Evolutionary conservation across 768 basidiomycete species (phyloP).

Genomic region (Naganishia antarctica): DNA sequence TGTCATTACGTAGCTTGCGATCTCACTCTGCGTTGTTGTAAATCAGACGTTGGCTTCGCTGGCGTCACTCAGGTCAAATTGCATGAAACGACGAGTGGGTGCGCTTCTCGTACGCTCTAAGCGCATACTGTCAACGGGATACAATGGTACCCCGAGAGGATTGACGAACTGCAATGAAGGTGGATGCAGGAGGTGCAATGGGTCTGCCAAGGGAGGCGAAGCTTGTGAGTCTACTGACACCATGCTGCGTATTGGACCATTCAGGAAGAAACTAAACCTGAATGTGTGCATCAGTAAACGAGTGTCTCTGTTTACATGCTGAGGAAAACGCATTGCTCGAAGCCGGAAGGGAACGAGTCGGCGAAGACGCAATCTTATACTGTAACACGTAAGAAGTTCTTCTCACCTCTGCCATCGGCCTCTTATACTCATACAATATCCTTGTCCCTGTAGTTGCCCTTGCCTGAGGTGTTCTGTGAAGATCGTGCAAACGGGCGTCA

Average conservation of each 20-base stretch:
- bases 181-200: slow-evolving; percentile 75
- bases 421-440: not conserved
- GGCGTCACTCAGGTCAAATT: slow-evolving; percentile 77
- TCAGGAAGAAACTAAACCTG: too few species aligned
- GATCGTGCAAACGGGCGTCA: slow-evolving; percentile 90
- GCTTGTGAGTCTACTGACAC: slow-evolving; percentile 38
- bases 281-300: slow-evolving; percentile 53
- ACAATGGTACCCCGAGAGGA: slow-evolving; percentile 93
- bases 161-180: slow-evolving; percentile 85
- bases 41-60: slow-evolving; percentile 76
- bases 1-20: not conserved
- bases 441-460: slow-evolving; percentile 65
- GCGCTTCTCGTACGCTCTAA: slow-evolving; percentile 77
- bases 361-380: slow-evolving; percentile 68
- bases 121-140: slow-evolving; percentile 55
- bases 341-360: slow-evolving; percentile 83
- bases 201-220: slow-evolving; percentile 52
- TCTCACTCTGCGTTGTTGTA: not conserved
- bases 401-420: too few species aligned
- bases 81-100: slow-evolving; percentile 95
- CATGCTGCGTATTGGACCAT: too few species aligned
- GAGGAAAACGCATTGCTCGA: slow-evolving; percentile 96
- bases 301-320: slow-evolving; percentile 92
- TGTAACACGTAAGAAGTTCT: slow-evolving; percentile 80
- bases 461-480: slow-evolving; percentile 95